Evolutionary conservation across 2,329 filamentous ascomycete genomes (phyloP).

Genomic region (Cordyceps fumosorosea): DNA sequence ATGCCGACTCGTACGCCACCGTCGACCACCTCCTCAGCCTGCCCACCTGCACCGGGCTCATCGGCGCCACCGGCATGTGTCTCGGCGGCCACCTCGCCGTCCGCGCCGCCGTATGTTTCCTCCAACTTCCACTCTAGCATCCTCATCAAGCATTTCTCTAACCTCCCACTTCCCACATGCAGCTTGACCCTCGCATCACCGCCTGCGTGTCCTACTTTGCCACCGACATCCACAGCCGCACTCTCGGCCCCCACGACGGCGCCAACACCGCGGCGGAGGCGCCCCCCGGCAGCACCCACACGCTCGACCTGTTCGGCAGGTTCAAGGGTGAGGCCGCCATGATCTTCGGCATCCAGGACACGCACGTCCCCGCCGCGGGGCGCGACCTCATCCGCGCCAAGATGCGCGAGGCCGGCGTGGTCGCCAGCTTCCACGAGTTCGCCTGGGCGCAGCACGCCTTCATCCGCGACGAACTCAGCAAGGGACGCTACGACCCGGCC

Average conservation of each 20-base stretch:
- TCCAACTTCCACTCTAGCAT: not conserved
- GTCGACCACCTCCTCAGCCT: slow-evolving; percentile 66
- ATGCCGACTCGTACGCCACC: slow-evolving; percentile 64
- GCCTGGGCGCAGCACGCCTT: slow-evolving; percentile 96
- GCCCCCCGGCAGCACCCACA: slow-evolving; percentile 38
- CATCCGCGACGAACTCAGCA: slow-evolving; percentile 85
- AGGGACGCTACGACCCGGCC: slow-evolving; percentile 88
- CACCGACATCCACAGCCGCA: slow-evolving; percentile 78
- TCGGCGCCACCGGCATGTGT: slow-evolving; percentile 85
- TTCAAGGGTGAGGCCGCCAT: slow-evolving; percentile 80
- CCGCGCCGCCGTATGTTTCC: slow-evolving; percentile 44
- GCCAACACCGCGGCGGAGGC: slow-evolving; percentile 39
- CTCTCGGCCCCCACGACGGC: slow-evolving; percentile 55
- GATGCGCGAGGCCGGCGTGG: slow-evolving; percentile 66
- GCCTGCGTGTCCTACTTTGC: slow-evolving; percentile 85
- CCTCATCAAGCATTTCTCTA: not conserved
- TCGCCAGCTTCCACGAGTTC: slow-evolving; percentile 79
- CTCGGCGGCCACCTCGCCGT: slow-evolving; percentile 79
- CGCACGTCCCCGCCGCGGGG: slow-evolving; percentile 76
- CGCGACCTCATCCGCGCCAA: slow-evolving; percentile 78
- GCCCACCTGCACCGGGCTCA: slow-evolving; percentile 70
- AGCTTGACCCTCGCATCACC: slow-evolving; percentile 67
- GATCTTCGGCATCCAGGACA: slow-evolving; percentile 90
- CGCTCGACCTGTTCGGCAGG: slow-evolving; percentile 48
- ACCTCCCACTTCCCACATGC: not conserved